Evolutionary conservation across 495 filamentous ascomycete genomes (phyloP).

Genomic region (Talaromyces nanjingensis): DNA sequence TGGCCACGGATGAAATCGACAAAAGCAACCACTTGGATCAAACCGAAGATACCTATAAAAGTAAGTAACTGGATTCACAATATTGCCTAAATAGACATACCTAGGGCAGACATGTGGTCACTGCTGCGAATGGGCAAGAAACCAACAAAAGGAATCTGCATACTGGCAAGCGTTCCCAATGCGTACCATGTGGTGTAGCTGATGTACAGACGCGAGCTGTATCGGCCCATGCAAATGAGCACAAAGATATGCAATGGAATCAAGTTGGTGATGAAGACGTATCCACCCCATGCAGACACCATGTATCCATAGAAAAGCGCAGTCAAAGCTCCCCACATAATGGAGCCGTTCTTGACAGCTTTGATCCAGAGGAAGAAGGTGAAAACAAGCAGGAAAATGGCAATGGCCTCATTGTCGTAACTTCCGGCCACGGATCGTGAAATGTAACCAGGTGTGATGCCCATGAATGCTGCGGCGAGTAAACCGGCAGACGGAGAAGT

Average conservation of each 20-base stretch:
- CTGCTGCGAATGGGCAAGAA: slow-evolving; percentile 95
- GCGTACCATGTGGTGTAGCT: slow-evolving; percentile 98
- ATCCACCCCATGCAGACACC: slow-evolving; percentile 99
- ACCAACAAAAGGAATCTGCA: slow-evolving; percentile 99
- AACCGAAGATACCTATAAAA: slow-evolving; percentile 77
- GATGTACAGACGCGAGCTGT: slow-evolving; percentile 89
- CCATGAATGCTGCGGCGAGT: slow-evolving; percentile 93
- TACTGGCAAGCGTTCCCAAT: slow-evolving; percentile 91
- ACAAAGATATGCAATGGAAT: slow-evolving; percentile 95
- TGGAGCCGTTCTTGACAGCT: slow-evolving; percentile 89
- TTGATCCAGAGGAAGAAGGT: slow-evolving; percentile 99
- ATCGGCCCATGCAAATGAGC: slow-evolving; percentile 92
- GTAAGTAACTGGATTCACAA: neutral
- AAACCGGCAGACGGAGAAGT: slow-evolving; percentile 88
- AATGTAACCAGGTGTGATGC: slow-evolving; percentile 95
- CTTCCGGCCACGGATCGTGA: slow-evolving; percentile 95
- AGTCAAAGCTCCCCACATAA: slow-evolving; percentile 90
- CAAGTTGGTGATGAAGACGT: slow-evolving; percentile 99
- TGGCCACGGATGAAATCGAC: slow-evolving; percentile 83
- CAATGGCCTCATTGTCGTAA: slow-evolving; percentile 99
- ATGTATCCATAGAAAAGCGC: slow-evolving; percentile 99
- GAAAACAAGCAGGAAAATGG: slow-evolving; percentile 96
- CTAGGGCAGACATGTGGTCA: slow-evolving; percentile 96
- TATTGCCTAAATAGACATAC: slow-evolving; percentile 37
- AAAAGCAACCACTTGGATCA: slow-evolving; percentile 90